Conservation (phyloP, 805 yeast genomes). For the Tetrapisispora fleetii region DNA sequence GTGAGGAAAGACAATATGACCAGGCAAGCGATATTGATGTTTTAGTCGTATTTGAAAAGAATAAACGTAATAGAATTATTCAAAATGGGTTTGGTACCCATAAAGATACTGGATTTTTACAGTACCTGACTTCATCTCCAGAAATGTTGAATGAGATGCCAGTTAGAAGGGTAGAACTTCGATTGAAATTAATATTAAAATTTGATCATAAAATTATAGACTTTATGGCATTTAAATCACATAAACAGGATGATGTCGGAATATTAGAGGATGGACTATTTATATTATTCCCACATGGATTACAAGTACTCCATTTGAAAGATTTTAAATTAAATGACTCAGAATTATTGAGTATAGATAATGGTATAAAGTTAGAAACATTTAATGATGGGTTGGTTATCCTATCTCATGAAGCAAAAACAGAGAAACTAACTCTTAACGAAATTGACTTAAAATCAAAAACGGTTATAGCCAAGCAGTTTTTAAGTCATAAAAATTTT, state of each 20-base stretch:
- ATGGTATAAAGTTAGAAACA: constrained; percentile 15
- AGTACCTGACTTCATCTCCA: constrained; percentile 13
- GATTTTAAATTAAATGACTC: constrained; percentile 22
- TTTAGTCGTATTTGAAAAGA: constrained; percentile 25
- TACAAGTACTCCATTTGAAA: constrained; percentile 22
- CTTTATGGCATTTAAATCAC: constrained; percentile 18
- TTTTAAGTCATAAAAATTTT: background rate
- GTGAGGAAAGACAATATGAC: constrained; percentile 13
- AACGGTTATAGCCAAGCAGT: background rate
- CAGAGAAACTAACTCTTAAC: background rate
- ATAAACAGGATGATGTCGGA: constrained; percentile 3
- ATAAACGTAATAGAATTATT: constrained; percentile 23
- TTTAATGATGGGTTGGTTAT: constrained; percentile 16
- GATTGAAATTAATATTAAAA: constrained; percentile 26
- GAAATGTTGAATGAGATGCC: constrained; percentile 24
- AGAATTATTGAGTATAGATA: constrained; percentile 13
- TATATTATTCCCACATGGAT: constrained; percentile 24
- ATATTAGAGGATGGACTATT: constrained; percentile 18
- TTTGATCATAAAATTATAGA: constrained; percentile 26
- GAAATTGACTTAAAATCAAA: background rate
- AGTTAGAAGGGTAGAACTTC: constrained; percentile 22
- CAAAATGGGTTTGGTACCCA: constrained; percentile 28
- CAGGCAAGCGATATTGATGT: constrained; percentile 23
- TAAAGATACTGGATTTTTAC: constrained; percentile 25
- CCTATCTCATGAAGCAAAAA: constrained; percentile 5